phyloP scores from a whole-genome alignment of 2,329 filamentous ascomycete species.

The Colletotrichum aenigma region DNA sequence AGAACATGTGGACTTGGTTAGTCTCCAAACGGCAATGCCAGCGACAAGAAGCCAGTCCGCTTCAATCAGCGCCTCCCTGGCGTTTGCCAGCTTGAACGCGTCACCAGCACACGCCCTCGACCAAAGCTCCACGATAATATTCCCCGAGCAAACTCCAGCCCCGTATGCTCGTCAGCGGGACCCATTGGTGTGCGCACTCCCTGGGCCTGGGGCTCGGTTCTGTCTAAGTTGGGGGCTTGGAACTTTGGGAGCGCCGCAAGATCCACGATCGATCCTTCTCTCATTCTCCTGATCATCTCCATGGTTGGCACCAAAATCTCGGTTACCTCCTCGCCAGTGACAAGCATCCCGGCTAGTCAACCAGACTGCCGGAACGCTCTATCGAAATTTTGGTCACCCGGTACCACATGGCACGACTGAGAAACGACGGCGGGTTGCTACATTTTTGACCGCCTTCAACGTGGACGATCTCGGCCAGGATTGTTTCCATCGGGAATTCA shows the following conservation, averaged over 20 bases:
- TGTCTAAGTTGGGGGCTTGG: neutral
- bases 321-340: constrained; percentile 2
- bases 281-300: constrained; percentile 5
- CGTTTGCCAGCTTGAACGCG: neutral
- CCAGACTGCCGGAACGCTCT: constrained; percentile 12
- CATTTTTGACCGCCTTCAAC: constrained; percentile 4
- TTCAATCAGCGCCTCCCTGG: neutral
- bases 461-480: neutral
- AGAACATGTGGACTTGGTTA: neutral
- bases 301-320: constrained; percentile 1
- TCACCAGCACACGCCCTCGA: neutral
- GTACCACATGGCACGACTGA: constrained; percentile 12
- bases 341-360: constrained; percentile 16
- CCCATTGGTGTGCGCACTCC: neutral
- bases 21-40: neutral
- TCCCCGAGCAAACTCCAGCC: neutral
- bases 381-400: neutral
- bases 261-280: constrained; percentile 10
- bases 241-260: neutral
- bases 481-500: neutral
- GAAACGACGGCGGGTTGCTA: neutral
- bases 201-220: neutral
- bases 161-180: neutral
- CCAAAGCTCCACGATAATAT: neutral
- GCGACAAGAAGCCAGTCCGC: neutral